Percentiles rank a stretch among this genome's conserved stretches.
Conservation (phyloP, 2,329 filamentous ascomycete species). For the Ceratocystis lukuohia region DNA sequence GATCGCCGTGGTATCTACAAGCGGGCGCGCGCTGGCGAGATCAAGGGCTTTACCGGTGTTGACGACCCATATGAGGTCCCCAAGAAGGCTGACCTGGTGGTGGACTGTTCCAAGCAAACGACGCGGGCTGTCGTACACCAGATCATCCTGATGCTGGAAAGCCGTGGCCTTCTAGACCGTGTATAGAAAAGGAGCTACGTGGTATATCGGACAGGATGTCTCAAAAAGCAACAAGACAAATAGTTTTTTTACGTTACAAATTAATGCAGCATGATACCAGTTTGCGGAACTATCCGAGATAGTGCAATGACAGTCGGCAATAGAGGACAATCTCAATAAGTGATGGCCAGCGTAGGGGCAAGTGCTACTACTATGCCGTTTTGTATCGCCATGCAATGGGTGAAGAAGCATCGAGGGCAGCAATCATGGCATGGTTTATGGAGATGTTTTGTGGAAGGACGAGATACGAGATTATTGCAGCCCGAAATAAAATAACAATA, state of each 20-base stretch:
- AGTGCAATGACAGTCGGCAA: not conserved
- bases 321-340: no score
- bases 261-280: conserved; percentile 18
- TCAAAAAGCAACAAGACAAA: conserved; percentile 2
- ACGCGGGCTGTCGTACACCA: conserved; percentile 92
- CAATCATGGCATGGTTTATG: no score
- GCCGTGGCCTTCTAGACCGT: conserved; percentile 70
- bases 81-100: conserved; percentile 64
- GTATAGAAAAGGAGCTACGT: conserved; percentile 28
- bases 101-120: conserved; percentile 73
- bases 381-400: no score
- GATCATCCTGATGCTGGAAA: conserved; percentile 87
- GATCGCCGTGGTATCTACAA: conserved; percentile 86
- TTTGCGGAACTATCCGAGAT: not conserved
- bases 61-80: conserved; percentile 93
- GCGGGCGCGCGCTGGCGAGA: conserved; percentile 71
- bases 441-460: no score
- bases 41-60: conserved; percentile 96
- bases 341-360: no score
- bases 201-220: not conserved
- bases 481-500: no score
- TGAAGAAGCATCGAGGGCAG: no score
- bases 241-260: conserved; percentile 11
- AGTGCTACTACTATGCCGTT: no score
- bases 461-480: no score